These are phyloP conservation scores for Penstemon newberryi DNA, from an alignment of 257 asterid species.

Conservation along the genomic window DNA sequence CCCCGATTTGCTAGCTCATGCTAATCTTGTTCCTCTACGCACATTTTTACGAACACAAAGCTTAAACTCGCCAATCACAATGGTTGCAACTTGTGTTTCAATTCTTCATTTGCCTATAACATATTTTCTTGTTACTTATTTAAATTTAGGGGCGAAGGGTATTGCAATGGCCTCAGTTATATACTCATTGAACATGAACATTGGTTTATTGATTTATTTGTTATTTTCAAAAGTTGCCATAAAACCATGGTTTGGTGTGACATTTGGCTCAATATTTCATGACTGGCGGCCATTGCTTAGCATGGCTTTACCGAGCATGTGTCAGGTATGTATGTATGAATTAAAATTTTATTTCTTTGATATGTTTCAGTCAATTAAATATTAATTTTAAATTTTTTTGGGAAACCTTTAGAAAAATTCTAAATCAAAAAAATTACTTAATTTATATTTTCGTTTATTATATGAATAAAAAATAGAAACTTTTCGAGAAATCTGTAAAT, in stretches of 20 bases:
- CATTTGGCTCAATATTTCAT: constrained; percentile 39
- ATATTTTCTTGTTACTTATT: constrained; percentile 54
- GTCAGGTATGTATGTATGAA: constrained; percentile 36
- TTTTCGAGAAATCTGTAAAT: too few species aligned
- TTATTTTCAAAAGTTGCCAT: constrained; percentile 52
- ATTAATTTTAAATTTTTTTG: too few species aligned
- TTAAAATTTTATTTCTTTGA: too few species aligned
- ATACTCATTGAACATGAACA: constrained; percentile 59
- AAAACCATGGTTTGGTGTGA: constrained; percentile 66
- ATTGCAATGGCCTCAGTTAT: constrained; percentile 64
- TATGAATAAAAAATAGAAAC: too few species aligned
- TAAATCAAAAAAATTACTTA: too few species aligned
- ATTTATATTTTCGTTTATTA: too few species aligned
- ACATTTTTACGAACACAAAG: constrained; percentile 68
- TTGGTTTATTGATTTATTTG: constrained; percentile 53
- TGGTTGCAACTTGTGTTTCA: constrained; percentile 59
- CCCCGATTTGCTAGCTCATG: constrained; percentile 59
- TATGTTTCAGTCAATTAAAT: too few species aligned
- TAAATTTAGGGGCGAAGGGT: constrained; percentile 56
- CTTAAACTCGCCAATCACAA: constrained; percentile 55
- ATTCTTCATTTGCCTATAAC: constrained; percentile 59
- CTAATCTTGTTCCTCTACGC: constrained; percentile 62
- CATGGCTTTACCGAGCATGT: constrained; percentile 62
- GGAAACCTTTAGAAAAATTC: too few species aligned
- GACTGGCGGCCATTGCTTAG: constrained; percentile 65